Evolutionary conservation across 768 basidiomycete genomes (phyloP).

Genomic region (Tulasnella sp.): DNA sequence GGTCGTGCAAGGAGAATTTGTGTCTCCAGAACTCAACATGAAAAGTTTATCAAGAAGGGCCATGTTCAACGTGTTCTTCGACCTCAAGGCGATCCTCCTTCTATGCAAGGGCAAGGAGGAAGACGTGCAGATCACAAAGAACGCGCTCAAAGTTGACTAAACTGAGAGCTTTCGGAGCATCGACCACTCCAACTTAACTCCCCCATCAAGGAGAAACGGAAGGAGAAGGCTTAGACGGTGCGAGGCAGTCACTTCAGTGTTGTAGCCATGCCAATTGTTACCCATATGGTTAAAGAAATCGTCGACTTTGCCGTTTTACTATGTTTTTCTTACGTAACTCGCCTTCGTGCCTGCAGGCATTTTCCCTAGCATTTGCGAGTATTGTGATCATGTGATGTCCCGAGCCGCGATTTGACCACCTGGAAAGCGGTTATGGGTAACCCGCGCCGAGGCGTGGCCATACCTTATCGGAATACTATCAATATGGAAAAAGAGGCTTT

Average conservation of each 20-base stretch:
- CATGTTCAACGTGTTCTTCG: not conserved
- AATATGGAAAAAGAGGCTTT: too few relatives aligned
- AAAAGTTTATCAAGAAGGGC: not conserved
- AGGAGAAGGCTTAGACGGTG: not conserved
- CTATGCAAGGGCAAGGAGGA: not conserved
- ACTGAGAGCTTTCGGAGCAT: not conserved
- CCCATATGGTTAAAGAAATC: too few relatives aligned
- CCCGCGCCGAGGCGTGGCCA: constrained; percentile 10
- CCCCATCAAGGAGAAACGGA: not conserved
- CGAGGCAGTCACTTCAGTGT: not conserved
- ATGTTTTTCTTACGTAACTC: too few relatives aligned
- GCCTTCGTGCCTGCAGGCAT: too few relatives aligned
- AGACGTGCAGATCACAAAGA: not conserved
- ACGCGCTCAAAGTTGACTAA: not conserved
- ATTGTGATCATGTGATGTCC: not conserved
- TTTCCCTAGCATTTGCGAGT: not conserved
- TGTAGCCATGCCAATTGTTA: not conserved
- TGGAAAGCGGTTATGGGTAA: not conserved
- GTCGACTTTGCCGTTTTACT: too few relatives aligned
- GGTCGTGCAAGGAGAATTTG: not conserved
- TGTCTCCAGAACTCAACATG: not conserved
- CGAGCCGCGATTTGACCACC: too few relatives aligned
- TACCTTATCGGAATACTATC: not conserved
- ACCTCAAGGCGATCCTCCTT: not conserved
- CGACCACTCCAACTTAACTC: not conserved